Base-by-base conservation (phyloP, 2,329 filamentous ascomycete species). In the Nigrospora sphaerica region DNA sequence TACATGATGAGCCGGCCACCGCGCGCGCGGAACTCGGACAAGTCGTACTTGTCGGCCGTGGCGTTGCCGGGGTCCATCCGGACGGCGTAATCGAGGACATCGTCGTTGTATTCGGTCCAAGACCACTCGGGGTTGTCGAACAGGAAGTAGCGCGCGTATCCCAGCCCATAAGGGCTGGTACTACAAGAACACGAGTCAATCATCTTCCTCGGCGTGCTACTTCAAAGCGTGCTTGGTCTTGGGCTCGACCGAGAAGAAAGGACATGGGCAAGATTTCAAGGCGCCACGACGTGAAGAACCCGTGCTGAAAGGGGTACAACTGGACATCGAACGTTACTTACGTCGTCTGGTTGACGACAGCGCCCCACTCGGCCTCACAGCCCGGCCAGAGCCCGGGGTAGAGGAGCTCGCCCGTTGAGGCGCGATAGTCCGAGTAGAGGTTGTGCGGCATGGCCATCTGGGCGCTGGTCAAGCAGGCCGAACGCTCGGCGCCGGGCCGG, bases 1-100 rank as follows among this genome's bases (percentile, higher is more conserved):
- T 73, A 75, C 54, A 71, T 62, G 9, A 75, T 37, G 16, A 74
- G 59, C 56, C 71, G 73, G 12, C 66, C 62, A 7, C 71, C 72
- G 4, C 63, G 59, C 11, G 60, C 52, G 13, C 60, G 60, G 56
- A 71, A 71, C 1, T 52, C 48, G 0, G 67, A 56, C 6, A 74
- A 57, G 32, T 72, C 62, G 32, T 68, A 67, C 6, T 64, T 51
- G 46, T 63, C 63, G 0, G 71, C 69, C 9, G 64, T 65, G 16
- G 65, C 52, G 32, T 63, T 54, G 6, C 68, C 69, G 0, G 68
- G 68, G 48, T 71, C 59, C 7, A 57, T 47, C 16, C 48, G 32
- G n/a, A 62, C 60, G 3, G 66, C 68, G 1, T 59, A 44, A 33
- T 46, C 42, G 4, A 62, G 52, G 6, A 62, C 44, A n/a, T 56